Evolutionary conservation across 352 stramenopile genomes (phyloP).

Genomic region (Pythium pectinolyticum): DNA sequence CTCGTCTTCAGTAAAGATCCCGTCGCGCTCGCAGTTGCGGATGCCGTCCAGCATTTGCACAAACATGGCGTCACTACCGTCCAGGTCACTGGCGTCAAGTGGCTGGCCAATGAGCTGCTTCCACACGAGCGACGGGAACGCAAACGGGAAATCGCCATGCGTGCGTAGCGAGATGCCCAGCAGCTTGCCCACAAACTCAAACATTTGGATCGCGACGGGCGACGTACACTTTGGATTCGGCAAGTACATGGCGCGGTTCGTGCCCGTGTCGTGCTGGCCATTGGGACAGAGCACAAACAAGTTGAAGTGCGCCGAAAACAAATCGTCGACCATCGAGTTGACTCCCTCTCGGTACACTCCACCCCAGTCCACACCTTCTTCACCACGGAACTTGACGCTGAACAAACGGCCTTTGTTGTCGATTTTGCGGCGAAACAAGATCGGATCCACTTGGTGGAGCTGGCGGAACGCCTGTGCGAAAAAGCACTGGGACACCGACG

Average conservation of each 20-base stretch:
- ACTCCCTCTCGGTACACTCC: slow-evolving; percentile 87
- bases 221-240: slow-evolving; percentile 89
- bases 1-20: slow-evolving; percentile 75
- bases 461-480: slow-evolving; percentile 94
- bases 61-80: slow-evolving; percentile 88
- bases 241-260: slow-evolving; percentile 86
- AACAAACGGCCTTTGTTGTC: slow-evolving; percentile 88
- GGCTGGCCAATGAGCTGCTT: slow-evolving; percentile 88
- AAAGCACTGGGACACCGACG: slow-evolving; percentile 89
- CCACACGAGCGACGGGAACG: slow-evolving; percentile 92
- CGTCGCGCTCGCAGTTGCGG: slow-evolving; percentile 75
- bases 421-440: slow-evolving; percentile 85
- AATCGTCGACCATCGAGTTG: slow-evolving; percentile 88
- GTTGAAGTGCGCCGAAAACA: slow-evolving; percentile 84
- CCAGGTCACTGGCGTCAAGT: slow-evolving; percentile 79
- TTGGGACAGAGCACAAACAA: slow-evolving; percentile 88
- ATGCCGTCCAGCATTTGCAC: slow-evolving; percentile 90
- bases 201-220: slow-evolving; percentile 90
- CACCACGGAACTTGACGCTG: slow-evolving; percentile 88
- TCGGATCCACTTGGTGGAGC: slow-evolving; percentile 82
- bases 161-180: slow-evolving; percentile 93
- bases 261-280: slow-evolving; percentile 83
- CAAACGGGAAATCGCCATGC: slow-evolving; percentile 91
- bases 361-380: slow-evolving; percentile 89
- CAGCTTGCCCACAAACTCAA: slow-evolving; percentile 93